Evolutionary conservation across 2,329 filamentous ascomycete species (phyloP), one percentile per base, ranked within the genome.

Genomic region (Alternaria alternata): DNA sequence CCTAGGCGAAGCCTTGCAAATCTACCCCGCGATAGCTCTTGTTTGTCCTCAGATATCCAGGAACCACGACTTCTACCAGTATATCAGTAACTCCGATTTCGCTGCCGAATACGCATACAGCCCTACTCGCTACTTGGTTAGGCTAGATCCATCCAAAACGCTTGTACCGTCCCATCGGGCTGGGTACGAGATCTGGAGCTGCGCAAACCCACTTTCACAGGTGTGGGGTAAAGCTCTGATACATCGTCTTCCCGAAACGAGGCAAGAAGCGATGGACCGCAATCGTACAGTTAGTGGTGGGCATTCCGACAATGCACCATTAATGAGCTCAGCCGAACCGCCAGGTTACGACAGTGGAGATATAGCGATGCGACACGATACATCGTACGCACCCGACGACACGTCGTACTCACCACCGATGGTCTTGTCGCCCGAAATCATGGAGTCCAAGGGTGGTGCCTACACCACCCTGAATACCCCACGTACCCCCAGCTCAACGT

Each of bases 301-400:
- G 3, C 56, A 63, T 41, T 44, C 65, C 36, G 41, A 57, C 14
- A 42, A 57, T n/a, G 54, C 57, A 51, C 68, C 65, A 1, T 57
- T 47, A 28, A 63, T 64, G 8, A 56, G 65, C 9, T 66, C 67
- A 28, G 59, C 69, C 18, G 56, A 53, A 16, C 59, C 66, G 12
- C 55, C 54, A 8, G 56, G 51, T 14, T 66, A 69, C n/a, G 57
- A 72, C 32, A 57, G 58, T 11, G 65, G 68, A 7, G 68, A 72
- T 34, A 61, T 74, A 4, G 62, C 67, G 5, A 70, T 71, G 60
- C 69, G 72, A n/a, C 61, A 69, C 28, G 54, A 61, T 2, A 32
- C 44, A 20, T 34, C 46, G 8, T 61, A 67, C 47, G 66, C 68
- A 11, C 64, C 65, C 14, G 66, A 70, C 26, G 54, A 61, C 1